phyloP scores from a whole-genome alignment of 2,329 filamentous ascomycete genomes.

The Penicillium sp. region DNA sequence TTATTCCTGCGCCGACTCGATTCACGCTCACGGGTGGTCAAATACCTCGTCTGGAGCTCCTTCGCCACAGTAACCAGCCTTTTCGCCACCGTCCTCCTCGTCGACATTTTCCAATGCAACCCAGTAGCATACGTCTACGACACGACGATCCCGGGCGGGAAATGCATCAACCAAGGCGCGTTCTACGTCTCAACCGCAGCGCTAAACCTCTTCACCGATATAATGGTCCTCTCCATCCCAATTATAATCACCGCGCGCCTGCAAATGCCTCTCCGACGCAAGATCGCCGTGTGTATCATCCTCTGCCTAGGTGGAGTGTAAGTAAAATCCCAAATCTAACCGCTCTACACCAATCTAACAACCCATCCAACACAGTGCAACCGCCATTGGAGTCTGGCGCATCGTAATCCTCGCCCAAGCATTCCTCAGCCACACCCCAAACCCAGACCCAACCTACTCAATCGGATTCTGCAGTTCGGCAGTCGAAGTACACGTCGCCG shows the following conservation, averaged over 20 bases:
- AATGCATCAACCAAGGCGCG: slow-evolving; percentile 30
- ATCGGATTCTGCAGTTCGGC: slow-evolving; percentile 32
- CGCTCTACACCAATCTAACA: neutral
- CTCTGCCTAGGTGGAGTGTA: slow-evolving; percentile 32
- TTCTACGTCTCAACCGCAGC: slow-evolving; percentile 32
- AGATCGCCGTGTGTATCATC: slow-evolving; percentile 32
- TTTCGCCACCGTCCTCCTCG: slow-evolving; percentile 26
- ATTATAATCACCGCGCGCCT: slow-evolving; percentile 33
- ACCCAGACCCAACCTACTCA: slow-evolving; percentile 24
- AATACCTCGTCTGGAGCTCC: slow-evolving; percentile 23
- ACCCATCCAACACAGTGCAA: slow-evolving; percentile 19
- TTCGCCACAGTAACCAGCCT: slow-evolving; percentile 21
- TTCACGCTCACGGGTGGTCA: slow-evolving; percentile 24
- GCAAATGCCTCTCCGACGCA: slow-evolving; percentile 30
- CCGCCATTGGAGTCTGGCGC: slow-evolving; percentile 32
- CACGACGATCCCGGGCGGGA: slow-evolving; percentile 17
- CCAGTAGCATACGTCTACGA: slow-evolving; percentile 30
- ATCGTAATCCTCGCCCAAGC: slow-evolving; percentile 27
- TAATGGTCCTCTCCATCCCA: slow-evolving; percentile 33
- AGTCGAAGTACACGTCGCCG: slow-evolving; percentile 33
- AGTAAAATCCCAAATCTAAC: neutral
- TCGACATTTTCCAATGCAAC: slow-evolving; percentile 35
- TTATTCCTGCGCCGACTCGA: slow-evolving; percentile 33
- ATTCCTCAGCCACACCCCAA: slow-evolving; percentile 11
- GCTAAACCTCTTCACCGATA: slow-evolving; percentile 33